Base-by-base conservation (phyloP, 805 yeast genomes). In the Blastobotrys terrestris region DNA sequence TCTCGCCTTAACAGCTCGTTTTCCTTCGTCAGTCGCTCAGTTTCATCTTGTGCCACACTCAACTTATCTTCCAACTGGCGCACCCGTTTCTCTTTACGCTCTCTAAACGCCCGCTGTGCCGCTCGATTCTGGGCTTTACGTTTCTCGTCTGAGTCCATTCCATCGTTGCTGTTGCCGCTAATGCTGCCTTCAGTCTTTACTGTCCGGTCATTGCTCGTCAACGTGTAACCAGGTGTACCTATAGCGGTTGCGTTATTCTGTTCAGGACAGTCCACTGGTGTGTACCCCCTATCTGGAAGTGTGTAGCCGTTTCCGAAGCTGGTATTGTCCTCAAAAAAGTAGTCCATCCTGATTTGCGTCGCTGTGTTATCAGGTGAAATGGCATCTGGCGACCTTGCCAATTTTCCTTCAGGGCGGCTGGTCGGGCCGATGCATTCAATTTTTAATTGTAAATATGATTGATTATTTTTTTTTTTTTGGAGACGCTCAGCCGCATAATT, bases 81-180 rank as follows among this genome's bases (percentile, higher is more conserved):
- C 55, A 85, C 68, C 60, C 78, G 81, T 49, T 80, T 79, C 65
- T 86, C 94, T 66, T 85, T 86, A 48, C 95, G 79, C 67, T 87
- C 91, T 55, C 95, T 73, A 67, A 86, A 88, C 2, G 95, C 95
- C 59, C 90, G 74, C 69, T 88, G 96, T 1, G 95, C 95, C 8
- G 91, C 91, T 61, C 95, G 73, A 64, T 87, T 87, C 65, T 85
- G 94, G 1, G 88, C 89, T 63, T 82, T 85, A 50, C 87, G 77
- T 65, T 80, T 81, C 57, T 76, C 71, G 16, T 75, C 75, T 3
- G 79, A 60, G 55, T 81, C 78, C 42, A 70, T 69, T 3, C 19
- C 44, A 19, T 41, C 44, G 19, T 41, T 26, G 11, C 35, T 26
- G 35, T 26, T 26, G 35, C 35, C 35, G 35, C 35, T 26, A 11